phyloP scores from a whole-genome alignment of 345 rosid species.

The Lumnitzera racemosa region DNA sequence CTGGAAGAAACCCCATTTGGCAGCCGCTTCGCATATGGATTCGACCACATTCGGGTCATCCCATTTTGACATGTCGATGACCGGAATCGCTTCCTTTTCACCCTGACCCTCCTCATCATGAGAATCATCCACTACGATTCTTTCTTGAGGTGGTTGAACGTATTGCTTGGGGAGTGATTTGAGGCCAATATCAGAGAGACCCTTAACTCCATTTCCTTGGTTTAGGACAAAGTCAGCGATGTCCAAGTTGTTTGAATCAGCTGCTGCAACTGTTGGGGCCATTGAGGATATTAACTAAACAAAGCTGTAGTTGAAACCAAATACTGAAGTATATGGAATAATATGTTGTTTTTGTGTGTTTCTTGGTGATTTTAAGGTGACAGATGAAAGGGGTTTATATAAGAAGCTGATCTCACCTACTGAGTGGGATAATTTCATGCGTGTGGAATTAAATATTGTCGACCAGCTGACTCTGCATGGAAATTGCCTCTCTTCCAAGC shows the following conservation, averaged over 20 bases:
- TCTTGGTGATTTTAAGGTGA: too few species aligned
- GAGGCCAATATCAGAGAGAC: slow-evolving; percentile 38
- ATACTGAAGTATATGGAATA: too few species aligned
- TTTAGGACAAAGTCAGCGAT: slow-evolving; percentile 31
- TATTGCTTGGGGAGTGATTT: slow-evolving; percentile 32
- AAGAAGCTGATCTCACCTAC: too few species aligned
- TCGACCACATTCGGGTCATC: slow-evolving; percentile 25
- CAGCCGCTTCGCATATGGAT: slow-evolving; percentile 40
- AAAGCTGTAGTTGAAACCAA: too few species aligned
- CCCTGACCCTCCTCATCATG: slow-evolving; percentile 22
- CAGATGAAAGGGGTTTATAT: too few species aligned
- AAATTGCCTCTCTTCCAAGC: too few species aligned
- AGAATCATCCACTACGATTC: slow-evolving; percentile 19
- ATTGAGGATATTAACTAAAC: too few species aligned
- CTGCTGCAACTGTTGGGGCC: too few species aligned
- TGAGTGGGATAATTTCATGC: too few species aligned
- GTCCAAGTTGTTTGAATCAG: not conserved
- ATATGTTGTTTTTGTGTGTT: too few species aligned
- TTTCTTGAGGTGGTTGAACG: slow-evolving; percentile 33
- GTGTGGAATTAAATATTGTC: too few species aligned
- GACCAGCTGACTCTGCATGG: too few species aligned
- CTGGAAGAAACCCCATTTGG: slow-evolving; percentile 50
- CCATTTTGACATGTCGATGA: slow-evolving; percentile 35
- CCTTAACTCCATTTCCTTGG: slow-evolving; percentile 42
- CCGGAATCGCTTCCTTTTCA: slow-evolving; percentile 28